Evolutionary conservation across 805 yeast species (phyloP), one percentile per base, ranked within the genome.

Genomic region (Blastobotrys terrestris): DNA sequence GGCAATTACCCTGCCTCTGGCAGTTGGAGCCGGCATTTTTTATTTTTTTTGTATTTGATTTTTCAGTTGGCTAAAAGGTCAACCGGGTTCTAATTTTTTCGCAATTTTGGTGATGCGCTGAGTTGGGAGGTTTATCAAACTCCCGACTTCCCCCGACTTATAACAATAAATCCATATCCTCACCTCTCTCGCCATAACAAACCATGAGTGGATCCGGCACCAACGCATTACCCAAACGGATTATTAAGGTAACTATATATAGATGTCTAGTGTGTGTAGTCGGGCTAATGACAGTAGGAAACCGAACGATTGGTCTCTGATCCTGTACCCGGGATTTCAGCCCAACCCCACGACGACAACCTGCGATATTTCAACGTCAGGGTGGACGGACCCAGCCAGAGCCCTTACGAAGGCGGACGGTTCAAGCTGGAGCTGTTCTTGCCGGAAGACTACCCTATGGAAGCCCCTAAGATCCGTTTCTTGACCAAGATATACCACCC

Each of bases 391-490:
- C 99, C 99, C 49, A 81, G 96, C 61, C 98, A 94, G 74, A 87
- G 97, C 47, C 77, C 87, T 56, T 82, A 81, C 63, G 78, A 85
- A 40, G 92, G 92, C 60, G 99, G 98, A 66, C 97, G 92, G 45
- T 94, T 94, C 73, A 94, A 94, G 79, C 80, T 94, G 58, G 84
- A 95, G 51, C 90, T 94, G 70, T 96, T 90, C 71, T 94, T 94
- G 86, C 99, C 99, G 69, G 91, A 98, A 54, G 98, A 94, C 73
- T 94, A 94, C 72, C 99, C 99, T 53, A 94, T 92, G 78, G 94
- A 94, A 76, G 97, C 99, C 53, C 99, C 99, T 60, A 92, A 90
- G 69, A 84, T 85, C 60, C 79, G 81, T 57, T 92, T 92, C 78
- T 89, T 95, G 61, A 92, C 99, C 48, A 87, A 91, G 74, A 91